Base-by-base conservation (phyloP, 257 asterid species). In the Coffea canephora region DNA sequence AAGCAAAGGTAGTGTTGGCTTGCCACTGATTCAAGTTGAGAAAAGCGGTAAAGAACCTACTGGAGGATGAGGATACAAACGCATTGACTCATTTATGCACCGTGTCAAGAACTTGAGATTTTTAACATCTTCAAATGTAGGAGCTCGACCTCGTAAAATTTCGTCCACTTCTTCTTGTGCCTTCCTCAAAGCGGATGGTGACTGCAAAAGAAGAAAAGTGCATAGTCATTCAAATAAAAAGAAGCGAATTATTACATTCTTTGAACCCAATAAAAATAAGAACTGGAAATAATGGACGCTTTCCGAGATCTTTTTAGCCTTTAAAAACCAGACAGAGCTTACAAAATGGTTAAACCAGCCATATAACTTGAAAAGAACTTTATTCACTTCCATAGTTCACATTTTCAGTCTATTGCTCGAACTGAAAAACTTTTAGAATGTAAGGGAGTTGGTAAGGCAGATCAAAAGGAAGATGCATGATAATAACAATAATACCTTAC, bases 21-120 rank as follows among this genome's bases (percentile, higher is more conserved):
- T 57, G 68, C 45, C 65, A 19, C 49, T 79, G 39, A 7, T 75
- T 34, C 65, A 65, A 36, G 43, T 41, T 2, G 54, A 55, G 69
- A 64, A 31, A 48, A 57, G 75, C 19, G 21, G 83, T 55, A 68
- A 59, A 67, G n/a, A 79, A 85, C 97, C 82, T 84, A 95, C 98
- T 78, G 98, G 99, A 39, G 98, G 99, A 83, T 95, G 99, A 50
- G 99, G 99, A 86, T 95, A 95, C 31, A 92, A 90, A 64, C 99
- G 94, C 93, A 93, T 90, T 6, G 99, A 95, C 87, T 93, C 98
- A 71, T 73, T 91, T 59, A 95, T 92, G 89, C 99, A 95, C 66
- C 91, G 91, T 8, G 90, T 93, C 89, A 93, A 81, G 87, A 92
- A 95, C 88, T 91, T 93, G 82, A 93, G 97, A 86, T 91, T 87